Base-by-base conservation (phyloP, 495 filamentous ascomycete species). In the Staphylotrichum tortipilum region DNA sequence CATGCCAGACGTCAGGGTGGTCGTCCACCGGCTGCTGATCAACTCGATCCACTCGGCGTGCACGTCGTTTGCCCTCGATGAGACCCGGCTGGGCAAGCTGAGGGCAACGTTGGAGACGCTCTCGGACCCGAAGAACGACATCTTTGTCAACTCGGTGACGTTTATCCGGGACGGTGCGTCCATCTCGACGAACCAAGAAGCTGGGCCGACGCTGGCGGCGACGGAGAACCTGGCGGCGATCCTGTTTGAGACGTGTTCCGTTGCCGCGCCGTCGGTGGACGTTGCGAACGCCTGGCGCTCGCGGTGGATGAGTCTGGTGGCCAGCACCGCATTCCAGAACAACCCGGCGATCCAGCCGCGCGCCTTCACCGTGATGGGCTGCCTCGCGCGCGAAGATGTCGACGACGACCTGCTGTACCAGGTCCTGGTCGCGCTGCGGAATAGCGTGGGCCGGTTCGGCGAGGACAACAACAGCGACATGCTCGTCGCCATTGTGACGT, bases 381-480 rank as follows among this genome's bases (percentile, higher is more conserved):
- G 81, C 49, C 66, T 84, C 4, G 81, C 81, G 28, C 70, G 77
- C 10, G 81, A 83, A 56, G 80, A 83, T 58, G 80, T 83, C 0
- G 81, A 84, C 45, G 81, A 84, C 47, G 81, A 84, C 53, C 59
- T 84, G 30, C 75, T 84, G 14, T 84, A 83, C 55, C 81, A 84
- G 55, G 79, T 84, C 19, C 70, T 84, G 7, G 81, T 84, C 28
- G 79, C 81, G 19, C 68, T 84, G 3, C 67, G 80, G 24, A 78
- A 70, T 36, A 79, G 78, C 39, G 71, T 84, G 11, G 64, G 70
- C 29, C 70, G 78, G 18, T 83, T 81, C 54, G 69, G 74, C 14
- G 77, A 80, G 47, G 78, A 77, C 23, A 72, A 65, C 43, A 79
- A 78, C 57, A 73, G 70, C 57, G 81, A 84, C 44, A 81, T 84